Base-by-base conservation (phyloP, 2,329 filamentous ascomycete species). In the Pseudopyrenochaeta lycopersici region DNA sequence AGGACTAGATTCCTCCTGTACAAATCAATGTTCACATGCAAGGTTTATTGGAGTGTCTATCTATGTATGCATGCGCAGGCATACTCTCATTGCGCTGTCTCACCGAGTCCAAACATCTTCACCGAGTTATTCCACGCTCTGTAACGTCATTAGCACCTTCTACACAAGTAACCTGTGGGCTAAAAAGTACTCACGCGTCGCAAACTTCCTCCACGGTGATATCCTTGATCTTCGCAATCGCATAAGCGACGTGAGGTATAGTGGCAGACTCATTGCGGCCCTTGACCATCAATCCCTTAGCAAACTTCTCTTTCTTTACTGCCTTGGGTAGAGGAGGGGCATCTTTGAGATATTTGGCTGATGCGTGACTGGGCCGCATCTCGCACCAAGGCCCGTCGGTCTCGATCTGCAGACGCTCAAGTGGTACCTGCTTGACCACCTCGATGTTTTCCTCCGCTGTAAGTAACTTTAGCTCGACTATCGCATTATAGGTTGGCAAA, bases 351-450 rank as follows among this genome's bases (percentile, higher is more conserved):
- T 89, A 90, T 75, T 89, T 89, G 66, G 89, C 90, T 2, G 91
- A 92, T 27, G 93, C 92, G 77, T 99, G 94, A 27, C 86, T 91
- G 1, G 92, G 89, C 20, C 95, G 83, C 54, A 99, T 94, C 75
- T 99, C 95, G 71, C 95, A 99, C 90, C 95, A 99, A 2, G 95
- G 95, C 2, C 95, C 95, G 73, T 99, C 95, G 0, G 95, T 99
- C 82, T 99, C 95, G 42, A 99, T 87, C 84, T 98, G 96, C 48
- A 99, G 76, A 41, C 88, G 80, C 50, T 93, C 87, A 10, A 99
- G 79, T 10, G 88, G 90, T 33, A 98, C 87, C 55, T 89, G 85
- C 58, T 84, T 87, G 10, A 97, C 92, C 2, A 97, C 93, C 12
- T 85, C 88, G 35, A 96, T 85, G 67, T 98, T 99, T 72, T 97